A percentile compares a stretch with the other conserved stretches of the same genome.
These are phyloP conservation scores for Verticillium zaregamsianum DNA, from an alignment of 2,329 filamentous ascomycete genomes.

Conservation along the genomic window DNA sequence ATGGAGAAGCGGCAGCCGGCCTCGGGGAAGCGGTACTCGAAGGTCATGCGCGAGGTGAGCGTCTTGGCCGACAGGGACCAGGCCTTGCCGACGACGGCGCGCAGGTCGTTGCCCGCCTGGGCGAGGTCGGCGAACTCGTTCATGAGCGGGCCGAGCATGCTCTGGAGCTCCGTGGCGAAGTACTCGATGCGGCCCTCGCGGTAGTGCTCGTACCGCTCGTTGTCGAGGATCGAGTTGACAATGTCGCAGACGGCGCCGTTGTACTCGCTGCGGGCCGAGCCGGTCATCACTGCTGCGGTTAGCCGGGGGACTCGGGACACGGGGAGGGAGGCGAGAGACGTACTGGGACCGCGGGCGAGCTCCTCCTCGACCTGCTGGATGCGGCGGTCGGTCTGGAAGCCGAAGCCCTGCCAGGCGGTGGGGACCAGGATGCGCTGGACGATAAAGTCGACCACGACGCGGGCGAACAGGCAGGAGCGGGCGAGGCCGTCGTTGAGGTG, in stretches of 20 bases:
- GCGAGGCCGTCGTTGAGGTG: slow-evolving; percentile 34
- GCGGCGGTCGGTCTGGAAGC: slow-evolving; percentile 26
- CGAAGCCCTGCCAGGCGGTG: slow-evolving; percentile 33
- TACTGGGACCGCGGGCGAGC: slow-evolving; percentile 29
- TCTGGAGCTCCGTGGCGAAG: slow-evolving; percentile 38
- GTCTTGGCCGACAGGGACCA: slow-evolving; percentile 44
- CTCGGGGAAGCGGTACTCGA: slow-evolving; percentile 47
- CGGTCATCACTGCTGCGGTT: slow-evolving; percentile 7
- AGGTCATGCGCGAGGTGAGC: slow-evolving; percentile 37
- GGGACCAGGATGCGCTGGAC: slow-evolving; percentile 36
- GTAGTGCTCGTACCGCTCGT: slow-evolving; percentile 19
- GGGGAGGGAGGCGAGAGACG: slow-evolving; percentile 1
- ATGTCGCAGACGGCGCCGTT: slow-evolving; percentile 31
- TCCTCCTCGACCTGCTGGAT: slow-evolving; percentile 32
- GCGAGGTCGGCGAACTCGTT: slow-evolving; percentile 27
- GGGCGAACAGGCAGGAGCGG: slow-evolving; percentile 38
- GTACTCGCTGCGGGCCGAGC: slow-evolving; percentile 26
- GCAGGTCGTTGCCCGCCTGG: slow-evolving; percentile 37
- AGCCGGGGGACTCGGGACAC: neutral
- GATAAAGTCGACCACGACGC: slow-evolving; percentile 36
- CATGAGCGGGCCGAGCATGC: slow-evolving; percentile 33
- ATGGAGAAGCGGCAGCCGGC: slow-evolving; percentile 43
- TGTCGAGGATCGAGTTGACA: slow-evolving; percentile 32
- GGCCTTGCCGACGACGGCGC: slow-evolving; percentile 32
- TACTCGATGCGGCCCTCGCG: slow-evolving; percentile 21